A percentile compares a stretch with the other conserved stretches of the same genome.
Evolutionary conservation across 805 yeast genomes (phyloP).

Genomic region (Hyphopichia homilentoma): DNA sequence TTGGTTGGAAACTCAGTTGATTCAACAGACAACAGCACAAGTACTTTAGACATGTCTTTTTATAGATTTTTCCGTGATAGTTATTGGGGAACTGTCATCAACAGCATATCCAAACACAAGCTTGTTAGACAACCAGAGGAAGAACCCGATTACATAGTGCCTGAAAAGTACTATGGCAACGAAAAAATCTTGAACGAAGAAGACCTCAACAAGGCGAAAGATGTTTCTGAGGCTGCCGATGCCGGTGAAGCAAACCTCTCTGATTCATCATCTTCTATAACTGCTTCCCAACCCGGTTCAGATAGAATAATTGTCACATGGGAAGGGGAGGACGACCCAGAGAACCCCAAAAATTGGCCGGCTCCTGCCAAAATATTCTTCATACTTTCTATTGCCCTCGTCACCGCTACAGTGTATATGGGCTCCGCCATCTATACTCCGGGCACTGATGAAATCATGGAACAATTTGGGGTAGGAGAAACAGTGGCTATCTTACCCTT

Average conservation of each 20-base stretch:
- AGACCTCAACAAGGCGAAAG: too few species aligned
- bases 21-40: too few species aligned
- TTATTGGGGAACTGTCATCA: slow-evolving; percentile 20
- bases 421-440: slow-evolving; percentile 58
- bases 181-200: too few species aligned
- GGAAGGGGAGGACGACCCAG: slow-evolving; percentile 43
- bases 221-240: too few species aligned
- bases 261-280: too few species aligned
- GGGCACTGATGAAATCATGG: slow-evolving; percentile 40
- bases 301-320: slow-evolving; percentile 16
- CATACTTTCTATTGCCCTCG: slow-evolving; percentile 31
- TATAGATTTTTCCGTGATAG: slow-evolving; percentile 19
- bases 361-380: slow-evolving; percentile 28
- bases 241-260: too few species aligned
- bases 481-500: slow-evolving; percentile 49
- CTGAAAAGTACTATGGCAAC: slow-evolving; percentile 19
- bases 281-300: not conserved
- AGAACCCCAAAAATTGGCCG: slow-evolving; percentile 53
- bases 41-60: too few species aligned
- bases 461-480: slow-evolving; percentile 40
- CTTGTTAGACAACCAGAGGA: slow-evolving; percentile 22
- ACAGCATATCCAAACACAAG: slow-evolving; percentile 23
- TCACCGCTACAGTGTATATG: slow-evolving; percentile 51
- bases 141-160: slow-evolving; percentile 18
- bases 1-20: too few species aligned